Percentiles rank a stretch among this genome's conserved stretches.
These are phyloP conservation scores for Yamadazyma dushanensis DNA, from an alignment of 1,139 yeast genomes.

Conservation along the genomic window DNA sequence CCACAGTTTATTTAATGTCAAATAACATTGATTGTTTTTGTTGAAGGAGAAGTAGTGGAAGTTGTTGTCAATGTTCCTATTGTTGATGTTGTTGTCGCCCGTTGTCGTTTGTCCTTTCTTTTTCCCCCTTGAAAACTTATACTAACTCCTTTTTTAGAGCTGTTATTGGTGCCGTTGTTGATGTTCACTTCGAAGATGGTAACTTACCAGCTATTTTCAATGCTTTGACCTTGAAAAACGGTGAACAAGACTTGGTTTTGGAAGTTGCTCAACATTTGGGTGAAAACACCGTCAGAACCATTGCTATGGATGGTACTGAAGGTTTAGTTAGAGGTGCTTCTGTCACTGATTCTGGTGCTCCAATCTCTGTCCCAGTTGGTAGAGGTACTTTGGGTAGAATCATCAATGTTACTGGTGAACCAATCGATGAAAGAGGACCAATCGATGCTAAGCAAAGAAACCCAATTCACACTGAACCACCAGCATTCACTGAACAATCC, in stretches of 20 bases:
- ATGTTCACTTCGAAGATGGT: conserved; percentile 97
- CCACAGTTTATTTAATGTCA: background rate
- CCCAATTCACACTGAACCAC: conserved; percentile 99
- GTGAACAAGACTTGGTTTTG: conserved; percentile 75
- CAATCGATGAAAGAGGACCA: conserved; percentile 99
- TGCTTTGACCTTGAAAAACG: conserved; percentile 83
- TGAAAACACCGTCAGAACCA: conserved; percentile 99
- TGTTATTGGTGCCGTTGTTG: conserved; percentile 99
- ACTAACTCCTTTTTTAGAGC: conserved; percentile 54
- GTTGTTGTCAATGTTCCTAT: background rate
- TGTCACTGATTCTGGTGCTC: conserved; percentile 95
- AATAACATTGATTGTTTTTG: too few species aligned
- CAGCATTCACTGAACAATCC: conserved; percentile 93
- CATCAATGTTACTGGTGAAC: conserved; percentile 98
- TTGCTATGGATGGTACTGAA: conserved; percentile 99
- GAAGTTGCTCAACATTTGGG: conserved; percentile 99
- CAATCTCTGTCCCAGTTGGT: conserved; percentile 98
- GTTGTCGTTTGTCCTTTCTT: background rate
- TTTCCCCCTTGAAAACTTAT: conserved; percentile 1
- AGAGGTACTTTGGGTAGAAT: conserved; percentile 99
- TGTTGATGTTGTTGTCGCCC: too few species aligned
- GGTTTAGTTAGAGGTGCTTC: conserved; percentile 98
- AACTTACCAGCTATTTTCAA: conserved; percentile 95
- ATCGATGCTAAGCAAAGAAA: conserved; percentile 86
- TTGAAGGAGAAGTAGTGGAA: too few species aligned